Evolutionary conservation across 352 stramenopile species (phyloP), one percentile per base, ranked within the genome.

Genomic region (Globisporangium heterothallicum): DNA sequence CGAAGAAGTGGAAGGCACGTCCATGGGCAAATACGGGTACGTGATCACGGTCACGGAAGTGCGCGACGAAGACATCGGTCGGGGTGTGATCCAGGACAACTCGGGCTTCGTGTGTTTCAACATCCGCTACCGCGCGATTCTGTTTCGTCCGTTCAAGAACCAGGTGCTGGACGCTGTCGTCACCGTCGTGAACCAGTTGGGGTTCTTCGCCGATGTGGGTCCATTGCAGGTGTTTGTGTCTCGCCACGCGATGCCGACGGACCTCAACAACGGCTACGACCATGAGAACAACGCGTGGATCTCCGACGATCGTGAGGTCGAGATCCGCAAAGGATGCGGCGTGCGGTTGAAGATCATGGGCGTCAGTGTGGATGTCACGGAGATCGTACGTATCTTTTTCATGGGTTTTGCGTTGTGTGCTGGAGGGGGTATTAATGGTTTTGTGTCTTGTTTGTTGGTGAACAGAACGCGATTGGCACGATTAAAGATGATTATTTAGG

Each of bases 401-500:
- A 5, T 27, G 49, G 21, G 9, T 21, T 18, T 45, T 36, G 34
- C 12, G 21, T 49, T 18, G 36, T 49, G 45, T 36, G 24, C 0
- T 25, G 52, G 40, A 35, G 19, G 9, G 21, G 42, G 34, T 50
- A n/a, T 18, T 54, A 26, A 21, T 59, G 42, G 3, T 44, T 19
- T 46, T 61, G 41, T 57, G 21, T 51, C 2, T 63, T 5, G 53
- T 47, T 34, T 6, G 3, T 16, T 38, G 30, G 16, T 30, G 3
- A 27, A 21, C 49, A 94, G 83, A 98, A 97, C 42, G 96, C 96
- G 18, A 97, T 99, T 64, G 96, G 94, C 40, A 98, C 93, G 47
- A 98, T 99, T 61, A 98, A 98, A 64, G 96, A 99, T 68, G 96
- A 98, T 64, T 99, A 98, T 88, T 88, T 99, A 80, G 96, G 96